Conservation (phyloP, 352 stramenopile species). For the Pythium volutum region DNA sequence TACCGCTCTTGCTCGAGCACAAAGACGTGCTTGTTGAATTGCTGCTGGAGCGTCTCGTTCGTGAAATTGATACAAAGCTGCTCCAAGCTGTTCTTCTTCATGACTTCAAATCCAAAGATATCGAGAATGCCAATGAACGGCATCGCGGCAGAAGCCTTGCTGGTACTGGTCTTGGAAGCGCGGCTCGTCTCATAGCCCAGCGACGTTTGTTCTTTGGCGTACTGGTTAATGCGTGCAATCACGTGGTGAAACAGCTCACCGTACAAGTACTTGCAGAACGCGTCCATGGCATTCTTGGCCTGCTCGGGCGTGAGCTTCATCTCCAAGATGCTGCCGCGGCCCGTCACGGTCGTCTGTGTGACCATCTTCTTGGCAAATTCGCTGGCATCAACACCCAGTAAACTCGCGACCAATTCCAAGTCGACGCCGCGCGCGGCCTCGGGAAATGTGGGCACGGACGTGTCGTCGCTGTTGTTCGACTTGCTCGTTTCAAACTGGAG, state of each 20-base stretch:
- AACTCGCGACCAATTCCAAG: slow-evolving; percentile 49
- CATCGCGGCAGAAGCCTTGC: background rate
- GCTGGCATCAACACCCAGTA: slow-evolving; percentile 48
- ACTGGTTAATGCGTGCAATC: slow-evolving; percentile 73
- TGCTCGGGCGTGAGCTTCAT: slow-evolving; percentile 70
- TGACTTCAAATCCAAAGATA: slow-evolving; percentile 91
- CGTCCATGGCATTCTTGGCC: slow-evolving; percentile 78
- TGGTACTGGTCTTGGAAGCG: background rate
- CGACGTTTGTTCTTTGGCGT: slow-evolving; percentile 55
- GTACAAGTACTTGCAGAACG: slow-evolving; percentile 85
- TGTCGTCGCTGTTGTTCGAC: slow-evolving; percentile 31
- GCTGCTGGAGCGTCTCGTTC: slow-evolving; percentile 89
- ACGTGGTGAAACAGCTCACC: slow-evolving; percentile 78
- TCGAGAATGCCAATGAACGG: slow-evolving; percentile 88
- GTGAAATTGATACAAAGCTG: slow-evolving; percentile 92
- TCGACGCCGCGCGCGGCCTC: slow-evolving; percentile 51
- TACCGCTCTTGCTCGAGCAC: slow-evolving; percentile 82
- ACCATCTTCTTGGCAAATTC: slow-evolving; percentile 82
- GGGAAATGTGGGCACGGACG: slow-evolving; percentile 45
- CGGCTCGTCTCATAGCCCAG: slow-evolving; percentile 20
- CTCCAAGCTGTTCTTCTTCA: slow-evolving; percentile 87
- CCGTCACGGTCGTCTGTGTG: slow-evolving; percentile 78
- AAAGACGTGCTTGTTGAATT: slow-evolving; percentile 90
- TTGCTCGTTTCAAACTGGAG: slow-evolving; percentile 44
- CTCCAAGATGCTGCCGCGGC: slow-evolving; percentile 68